Conservation (phyloP, 2,329 filamentous ascomycete genomes). For the Penicillium sp. region DNA sequence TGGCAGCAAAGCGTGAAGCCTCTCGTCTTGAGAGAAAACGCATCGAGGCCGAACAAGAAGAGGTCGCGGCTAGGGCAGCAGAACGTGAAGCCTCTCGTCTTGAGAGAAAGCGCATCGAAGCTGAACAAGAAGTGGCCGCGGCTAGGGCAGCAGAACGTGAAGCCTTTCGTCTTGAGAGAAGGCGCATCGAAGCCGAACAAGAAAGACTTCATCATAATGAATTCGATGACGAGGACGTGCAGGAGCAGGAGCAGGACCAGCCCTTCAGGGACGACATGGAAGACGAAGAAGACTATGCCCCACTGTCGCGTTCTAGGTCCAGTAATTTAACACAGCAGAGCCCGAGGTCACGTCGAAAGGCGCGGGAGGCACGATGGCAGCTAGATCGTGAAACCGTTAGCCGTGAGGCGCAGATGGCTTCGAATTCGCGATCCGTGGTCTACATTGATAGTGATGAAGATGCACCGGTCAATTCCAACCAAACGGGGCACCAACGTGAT, state of each 20-base stretch:
- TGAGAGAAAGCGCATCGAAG: neutral
- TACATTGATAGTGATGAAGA: conserved; percentile 43
- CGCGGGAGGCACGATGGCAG: conserved; percentile 43
- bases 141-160: conserved; percentile 6
- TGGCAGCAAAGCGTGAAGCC: conserved; percentile 6
- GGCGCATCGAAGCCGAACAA: neutral
- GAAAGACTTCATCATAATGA: neutral
- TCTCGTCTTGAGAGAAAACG: conserved; percentile 3
- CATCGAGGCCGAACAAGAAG: conserved; percentile 1
- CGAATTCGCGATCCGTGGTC: conserved; percentile 42
- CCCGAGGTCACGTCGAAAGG: neutral
- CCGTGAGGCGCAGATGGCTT: conserved; percentile 41
- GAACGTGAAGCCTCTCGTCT: conserved; percentile 1
- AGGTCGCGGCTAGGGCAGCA: conserved; percentile 7
- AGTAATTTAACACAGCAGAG: neutral
- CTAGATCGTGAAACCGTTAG: conserved; percentile 45
- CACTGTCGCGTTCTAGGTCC: neutral
- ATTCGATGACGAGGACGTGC: conserved; percentile 6
- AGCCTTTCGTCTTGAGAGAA: conserved; percentile 1
- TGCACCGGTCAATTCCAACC: conserved; percentile 12
- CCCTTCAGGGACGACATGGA: conserved; percentile 3
- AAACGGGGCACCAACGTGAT: neutral
- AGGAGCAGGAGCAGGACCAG: conserved; percentile 7
- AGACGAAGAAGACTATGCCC: neutral
- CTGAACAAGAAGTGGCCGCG: conserved; percentile 6